These are phyloP conservation scores for Phytophthora kernoviae DNA, from an alignment of 352 stramenopile species.

Conservation along the genomic window DNA sequence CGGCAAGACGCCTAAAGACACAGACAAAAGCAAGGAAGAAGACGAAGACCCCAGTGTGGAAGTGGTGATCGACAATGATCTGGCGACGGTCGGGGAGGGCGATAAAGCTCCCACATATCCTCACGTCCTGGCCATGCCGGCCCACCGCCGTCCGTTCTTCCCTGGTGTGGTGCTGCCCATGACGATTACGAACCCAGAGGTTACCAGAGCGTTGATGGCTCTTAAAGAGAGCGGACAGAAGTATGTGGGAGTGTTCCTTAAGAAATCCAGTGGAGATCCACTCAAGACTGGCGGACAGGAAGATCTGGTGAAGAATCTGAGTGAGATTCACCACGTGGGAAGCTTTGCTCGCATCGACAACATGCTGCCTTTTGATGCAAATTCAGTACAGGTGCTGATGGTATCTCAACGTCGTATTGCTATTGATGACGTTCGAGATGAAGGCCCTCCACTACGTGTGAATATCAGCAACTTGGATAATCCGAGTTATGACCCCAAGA, in stretches of 20 bases:
- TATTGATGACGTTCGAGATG: conserved; percentile 77
- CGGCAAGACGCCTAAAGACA: conserved; percentile 25
- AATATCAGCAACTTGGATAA: conserved; percentile 81
- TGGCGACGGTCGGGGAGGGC: conserved; percentile 68
- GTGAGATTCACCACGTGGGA: conserved; percentile 94
- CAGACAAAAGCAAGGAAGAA: conserved; percentile 28
- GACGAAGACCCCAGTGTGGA: conserved; percentile 36
- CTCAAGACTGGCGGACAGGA: conserved; percentile 47
- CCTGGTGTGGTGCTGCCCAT: conserved; percentile 83
- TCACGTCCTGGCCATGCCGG: conserved; percentile 81
- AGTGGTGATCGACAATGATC: conserved; percentile 62
- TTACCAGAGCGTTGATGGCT: conserved; percentile 90
- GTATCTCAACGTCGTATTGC: conserved; percentile 90
- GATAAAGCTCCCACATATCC: conserved; percentile 71
- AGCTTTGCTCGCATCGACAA: conserved; percentile 97
- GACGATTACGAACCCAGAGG: conserved; percentile 84
- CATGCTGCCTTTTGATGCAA: conserved; percentile 81
- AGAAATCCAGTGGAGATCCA: conserved; percentile 65
- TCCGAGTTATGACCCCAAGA: conserved; percentile 67
- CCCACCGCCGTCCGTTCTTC: conserved; percentile 81
- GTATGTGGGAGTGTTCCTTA: conserved; percentile 95
- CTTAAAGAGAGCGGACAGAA: conserved; percentile 86
- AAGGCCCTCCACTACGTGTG: conserved; percentile 61
- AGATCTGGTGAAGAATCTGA: conserved; percentile 92
- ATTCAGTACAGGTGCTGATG: conserved; percentile 83